phyloP scores from a whole-genome alignment of 805 yeast genomes.

The Isabelozyma heimii region DNA sequence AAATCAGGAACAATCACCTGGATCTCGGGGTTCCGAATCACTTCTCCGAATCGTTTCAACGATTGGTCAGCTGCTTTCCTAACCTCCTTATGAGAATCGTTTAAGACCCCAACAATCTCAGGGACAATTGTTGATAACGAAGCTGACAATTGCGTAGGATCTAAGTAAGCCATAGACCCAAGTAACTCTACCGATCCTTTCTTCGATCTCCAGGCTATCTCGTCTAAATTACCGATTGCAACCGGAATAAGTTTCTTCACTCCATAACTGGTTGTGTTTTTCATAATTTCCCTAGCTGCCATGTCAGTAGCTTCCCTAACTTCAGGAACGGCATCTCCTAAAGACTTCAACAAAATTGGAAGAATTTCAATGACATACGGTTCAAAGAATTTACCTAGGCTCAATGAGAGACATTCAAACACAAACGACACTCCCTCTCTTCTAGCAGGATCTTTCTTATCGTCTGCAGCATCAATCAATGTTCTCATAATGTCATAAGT shows the following conservation, averaged over 20 bases:
- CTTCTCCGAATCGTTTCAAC: conserved; percentile 90
- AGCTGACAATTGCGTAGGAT: conserved; percentile 88
- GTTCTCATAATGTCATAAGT: conserved; percentile 75
- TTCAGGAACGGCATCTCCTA: conserved; percentile 82
- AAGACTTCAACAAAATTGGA: conserved; percentile 72
- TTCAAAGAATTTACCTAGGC: conserved; percentile 77
- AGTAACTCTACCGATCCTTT: conserved; percentile 94
- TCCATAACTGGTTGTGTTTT: conserved; percentile 87
- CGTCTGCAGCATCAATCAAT: conserved; percentile 81
- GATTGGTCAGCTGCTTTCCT: conserved; percentile 91
- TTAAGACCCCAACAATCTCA: conserved; percentile 90
- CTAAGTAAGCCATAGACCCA: conserved; percentile 97
- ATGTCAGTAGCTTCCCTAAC: conserved; percentile 87
- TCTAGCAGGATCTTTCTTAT: conserved; percentile 66
- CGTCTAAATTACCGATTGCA: conserved; percentile 81
- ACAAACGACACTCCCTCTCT: conserved; percentile 89
- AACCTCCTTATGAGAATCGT: conserved; percentile 95
- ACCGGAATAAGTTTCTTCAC: conserved; percentile 87
- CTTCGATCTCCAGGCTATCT: conserved; percentile 92
- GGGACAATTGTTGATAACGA: conserved; percentile 91
- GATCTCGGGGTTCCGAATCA: conserved; percentile 95
- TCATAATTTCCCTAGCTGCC: conserved; percentile 88
- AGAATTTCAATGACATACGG: conserved; percentile 90
- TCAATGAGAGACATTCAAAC: conserved; percentile 77
- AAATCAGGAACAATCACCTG: conserved; percentile 85